Evolutionary conservation across 805 yeast species (phyloP), one percentile per base, ranked within the genome.

Genomic region (Pichia insulana): DNA sequence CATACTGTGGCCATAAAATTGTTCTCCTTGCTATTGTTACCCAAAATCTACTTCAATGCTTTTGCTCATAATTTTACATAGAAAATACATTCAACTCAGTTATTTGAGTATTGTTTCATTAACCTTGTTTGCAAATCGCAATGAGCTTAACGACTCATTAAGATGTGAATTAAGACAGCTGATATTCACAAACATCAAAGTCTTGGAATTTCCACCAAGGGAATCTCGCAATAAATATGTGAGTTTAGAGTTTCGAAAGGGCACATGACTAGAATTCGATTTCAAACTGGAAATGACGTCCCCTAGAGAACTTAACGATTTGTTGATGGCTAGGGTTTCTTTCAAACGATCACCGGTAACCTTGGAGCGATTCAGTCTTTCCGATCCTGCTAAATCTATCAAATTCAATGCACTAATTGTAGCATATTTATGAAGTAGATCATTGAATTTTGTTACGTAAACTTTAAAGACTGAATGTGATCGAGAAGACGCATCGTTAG

Each of bases 331-430:
- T 54, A 83, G 90, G 0, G 97, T 89, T 60, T 90, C 98, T 49
- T 75, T 74, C 22, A 90, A 64, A 38, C 97, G 63, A 11, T 80
- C 84, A 0, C 97, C 97, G 1, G 74, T 72, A 0, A 78, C 94
- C 53, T 80, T 83, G 0, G 96, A 83, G 15, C 74, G 70, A 9
- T 79, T 61, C 13, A 89, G 67, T 44, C 97, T 69, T 64, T 90
- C 98, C 0, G 96, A 86, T 2, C 98, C 98, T 0, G 98, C 98
- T 42, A 90, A 67, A 62, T 90, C 98, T 38, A 92, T 78, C 42
- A 90, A 64, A 55, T 90, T 89, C 44, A 90, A 65, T 2, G 74
- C 70, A 10, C 96, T 92, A 13, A 63, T 53, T 2, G 72, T 59
- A 15, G 12, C 17, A 26, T 8, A 26, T 22, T 37, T 25, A 5